Evolutionary conservation across 768 basidiomycete species (phyloP), one percentile per base, ranked within the genome.

Genomic region (Amanita subjunquillea): DNA sequence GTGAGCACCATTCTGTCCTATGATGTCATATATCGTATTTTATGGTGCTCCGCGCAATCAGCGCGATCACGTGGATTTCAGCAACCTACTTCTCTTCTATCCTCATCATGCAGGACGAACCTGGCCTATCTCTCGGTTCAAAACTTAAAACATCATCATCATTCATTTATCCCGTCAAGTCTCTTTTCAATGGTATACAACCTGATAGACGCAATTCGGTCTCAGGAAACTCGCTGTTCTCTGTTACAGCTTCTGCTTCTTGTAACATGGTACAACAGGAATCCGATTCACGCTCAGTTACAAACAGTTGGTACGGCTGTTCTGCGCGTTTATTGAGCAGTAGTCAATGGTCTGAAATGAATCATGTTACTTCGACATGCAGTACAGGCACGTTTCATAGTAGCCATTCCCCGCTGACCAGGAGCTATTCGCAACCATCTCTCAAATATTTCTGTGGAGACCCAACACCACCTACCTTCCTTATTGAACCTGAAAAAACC

Each of bases 151-250:
- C 56, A 7, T 44, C 57, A 4, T 51, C 60, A 1, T 65, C 70
- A 12, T 72, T 64, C 49, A 61, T 73, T 37, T 73, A 73, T 56
- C 73, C 73, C 0, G 65, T 72, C 23, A 71, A 64, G 50, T 73
- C 72, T 38, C 62, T 75, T 6, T 59, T 75, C 39, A 61, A 53
- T 25, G 63, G 67, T 13, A 71, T 72, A 22, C 69, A 69, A 45
- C 70, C 68, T 2, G 69, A 62, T 7, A 55, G 50, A 27, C 43
- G 56, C 50, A 53, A 6, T 6, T 30, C 27, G 17, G 3, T 30
- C 4, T 27, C 25, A 17, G 17, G 8, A 29, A 15, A n/a, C 13
- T 44, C 42, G 12, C 23, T 12, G 23, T 27, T 15, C 4, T 29
- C 23, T 15, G 29, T 15, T 15, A 2, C 8, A 10, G 27, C 25